Base-by-base conservation (phyloP, 1,139 yeast species). In the Magnusiomyces fungicola region DNA sequence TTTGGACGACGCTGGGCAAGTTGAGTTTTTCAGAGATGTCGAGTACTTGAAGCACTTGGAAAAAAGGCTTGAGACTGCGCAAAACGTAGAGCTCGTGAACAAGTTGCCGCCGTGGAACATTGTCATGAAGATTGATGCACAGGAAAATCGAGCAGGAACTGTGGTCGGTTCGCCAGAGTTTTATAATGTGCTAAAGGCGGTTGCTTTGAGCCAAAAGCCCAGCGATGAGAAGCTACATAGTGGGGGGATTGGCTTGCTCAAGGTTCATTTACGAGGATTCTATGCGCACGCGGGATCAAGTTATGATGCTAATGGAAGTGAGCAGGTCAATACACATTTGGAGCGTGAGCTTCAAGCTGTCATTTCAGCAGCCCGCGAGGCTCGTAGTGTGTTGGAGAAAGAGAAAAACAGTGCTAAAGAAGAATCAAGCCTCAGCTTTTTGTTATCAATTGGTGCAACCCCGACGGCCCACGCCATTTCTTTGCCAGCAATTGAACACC, bases 231-330 rank as follows among this genome's bases (percentile, higher is more conserved):
- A 34, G 21, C 19, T 19, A 16, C 23, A 5, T 22, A 22, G 6
- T 12, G 10, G 10, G 21, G 9, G 39, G 19, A 19, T 12, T 9
- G 9, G 9, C 5, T 7, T 5, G 3, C 14, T 3, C 10, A 10
- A 63, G 3, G 9, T 58, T 7, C 48, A 49, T 2, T 54, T 83
- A 9, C 78, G 71, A 57, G 94, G 95, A 0, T 79, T 84, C 58
- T 85, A 85, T 64, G 81, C 85, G 48, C 94, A 85, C 66, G 87
- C 89, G 0, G 94, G 94, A 1, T 86, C 83, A 56, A 81, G 90
- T 0, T 85, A 85, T 58, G 69, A 69, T 2, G 71, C 83, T 0
- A 65, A 68, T 14, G 65, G 72, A n/a, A 63, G 69, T 34, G 69
- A 67, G 1, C 72, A 72, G 27, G 86, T 88, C 0, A 72, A 72